These are phyloP conservation scores for Suillus decipiens DNA, from an alignment of 768 basidiomycete genomes.

Conservation along the genomic window DNA sequence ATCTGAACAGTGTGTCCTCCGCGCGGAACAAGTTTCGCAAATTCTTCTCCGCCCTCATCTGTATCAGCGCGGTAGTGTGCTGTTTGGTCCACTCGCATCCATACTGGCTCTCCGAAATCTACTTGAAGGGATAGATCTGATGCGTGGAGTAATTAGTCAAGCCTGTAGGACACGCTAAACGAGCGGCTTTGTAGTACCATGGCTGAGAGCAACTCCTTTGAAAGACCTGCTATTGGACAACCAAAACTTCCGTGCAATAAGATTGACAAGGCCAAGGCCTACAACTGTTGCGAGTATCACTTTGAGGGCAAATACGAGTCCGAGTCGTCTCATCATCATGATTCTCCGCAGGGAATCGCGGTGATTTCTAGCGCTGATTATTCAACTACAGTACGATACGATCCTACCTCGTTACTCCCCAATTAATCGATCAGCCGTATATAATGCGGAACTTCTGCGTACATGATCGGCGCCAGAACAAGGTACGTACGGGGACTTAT, in stretches of 20 bases:
- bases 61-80: conserved; percentile 22
- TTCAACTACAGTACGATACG: not conserved
- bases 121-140: conserved; percentile 16
- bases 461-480: not conserved
- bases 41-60: conserved; percentile 26
- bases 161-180: not conserved
- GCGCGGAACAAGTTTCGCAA: conserved; percentile 29
- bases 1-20: conserved; percentile 34
- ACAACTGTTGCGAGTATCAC: not conserved
- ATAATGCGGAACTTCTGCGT: too few species aligned
- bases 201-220: not conserved
- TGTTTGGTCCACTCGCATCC: conserved; percentile 26
- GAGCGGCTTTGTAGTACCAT: not conserved
- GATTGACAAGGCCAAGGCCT: not conserved
- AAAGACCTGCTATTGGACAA: not conserved
- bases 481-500: not conserved
- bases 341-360: not conserved
- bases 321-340: not conserved
- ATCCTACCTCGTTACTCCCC: not conserved
- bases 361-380: not conserved
- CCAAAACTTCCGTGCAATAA: not conserved
- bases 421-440: not conserved
- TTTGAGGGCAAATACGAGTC: not conserved
- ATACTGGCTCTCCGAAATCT: conserved; percentile 18
- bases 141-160: not conserved